Base-by-base conservation (phyloP, 768 basidiomycete species). In the Inosperma sp. region DNA sequence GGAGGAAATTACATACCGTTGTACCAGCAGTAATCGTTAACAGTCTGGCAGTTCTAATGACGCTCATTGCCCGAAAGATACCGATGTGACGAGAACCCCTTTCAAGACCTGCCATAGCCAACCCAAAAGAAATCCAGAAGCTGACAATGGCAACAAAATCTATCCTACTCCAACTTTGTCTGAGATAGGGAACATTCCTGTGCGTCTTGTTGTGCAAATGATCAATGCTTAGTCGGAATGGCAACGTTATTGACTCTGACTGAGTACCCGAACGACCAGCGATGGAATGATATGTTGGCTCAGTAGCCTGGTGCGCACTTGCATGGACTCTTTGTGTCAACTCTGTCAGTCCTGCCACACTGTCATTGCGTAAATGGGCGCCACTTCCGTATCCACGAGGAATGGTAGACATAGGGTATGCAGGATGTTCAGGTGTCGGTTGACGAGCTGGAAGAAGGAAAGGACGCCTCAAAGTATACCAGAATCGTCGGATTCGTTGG, bases 131-230 rank as follows among this genome's bases (percentile, higher is more conserved):
- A 45, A 89, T 78, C 94, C 94, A 98, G 66, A 93, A 97, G 55
- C 82, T 78, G 10, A 86, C 56, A 37, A 97, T 81, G 1, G 95
- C 91, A 36, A 97, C 68, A 56, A 87, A 82, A 64, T 98, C 95
- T 48, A 96, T 86, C 44, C 93, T 73, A 59, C 80, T 87, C 93
- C 93, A 97, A 49, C 88, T 88, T 61, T 97, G 93, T 7, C 95
- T 79, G 1, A 98, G 75, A 64, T 92, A 98, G 0, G 95, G 93
- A 2, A 93, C 74, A 55, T 86, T 84, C 27, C 82, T 73, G 22
- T 70, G 68, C n/a, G 81, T 77, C 56, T 81, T 80, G 48, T 77
- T 72, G 53, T 75, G 78, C 0, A 77, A 69, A 54, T 78, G 69
- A 14, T 69, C 68, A n/a, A 88, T 67, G 59, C 78, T 81, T 34